Evolutionary conservation across 345 rosid species (phyloP).

Genomic region (Lenwebbia sp.): DNA sequence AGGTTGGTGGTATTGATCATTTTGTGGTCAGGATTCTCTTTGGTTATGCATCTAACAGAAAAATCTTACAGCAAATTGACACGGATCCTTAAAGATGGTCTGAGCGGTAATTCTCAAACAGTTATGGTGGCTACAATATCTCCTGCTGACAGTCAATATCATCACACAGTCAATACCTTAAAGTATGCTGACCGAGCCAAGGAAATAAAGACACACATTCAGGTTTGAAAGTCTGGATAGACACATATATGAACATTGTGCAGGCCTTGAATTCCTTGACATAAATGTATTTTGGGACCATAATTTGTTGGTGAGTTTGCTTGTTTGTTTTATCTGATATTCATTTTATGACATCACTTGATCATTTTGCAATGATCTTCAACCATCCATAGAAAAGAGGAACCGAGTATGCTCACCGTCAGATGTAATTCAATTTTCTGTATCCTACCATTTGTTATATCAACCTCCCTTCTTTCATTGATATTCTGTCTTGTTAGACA

Average conservation of each 20-base stretch:
- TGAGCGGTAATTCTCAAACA: constrained; percentile 96
- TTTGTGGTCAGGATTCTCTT: not conserved
- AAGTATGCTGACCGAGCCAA: constrained; percentile 98
- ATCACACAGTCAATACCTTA: constrained; percentile 81
- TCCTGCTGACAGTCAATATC: constrained; percentile 50
- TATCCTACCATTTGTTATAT: not conserved
- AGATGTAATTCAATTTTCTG: not conserved
- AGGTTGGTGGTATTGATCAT: constrained; percentile 31
- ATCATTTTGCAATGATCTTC: not conserved
- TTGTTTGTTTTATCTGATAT: not conserved
- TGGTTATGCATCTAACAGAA: not conserved
- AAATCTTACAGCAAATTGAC: constrained; percentile 58
- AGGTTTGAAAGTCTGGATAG: constrained; percentile 20
- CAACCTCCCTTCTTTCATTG: not conserved
- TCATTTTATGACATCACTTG: not conserved
- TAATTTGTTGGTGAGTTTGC: not conserved
- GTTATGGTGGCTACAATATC: constrained; percentile 91
- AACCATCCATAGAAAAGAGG: not conserved
- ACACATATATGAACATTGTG: not conserved
- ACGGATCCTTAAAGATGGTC: constrained; percentile 94
- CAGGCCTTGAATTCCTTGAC: not conserved
- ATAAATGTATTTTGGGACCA: not conserved
- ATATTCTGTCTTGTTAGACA: not conserved
- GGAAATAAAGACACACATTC: constrained; percentile 91
- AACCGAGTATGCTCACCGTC: not conserved